These are phyloP conservation scores for Corymbia citriodora DNA, from an alignment of 441 rosid species.

Conservation along the genomic window DNA sequence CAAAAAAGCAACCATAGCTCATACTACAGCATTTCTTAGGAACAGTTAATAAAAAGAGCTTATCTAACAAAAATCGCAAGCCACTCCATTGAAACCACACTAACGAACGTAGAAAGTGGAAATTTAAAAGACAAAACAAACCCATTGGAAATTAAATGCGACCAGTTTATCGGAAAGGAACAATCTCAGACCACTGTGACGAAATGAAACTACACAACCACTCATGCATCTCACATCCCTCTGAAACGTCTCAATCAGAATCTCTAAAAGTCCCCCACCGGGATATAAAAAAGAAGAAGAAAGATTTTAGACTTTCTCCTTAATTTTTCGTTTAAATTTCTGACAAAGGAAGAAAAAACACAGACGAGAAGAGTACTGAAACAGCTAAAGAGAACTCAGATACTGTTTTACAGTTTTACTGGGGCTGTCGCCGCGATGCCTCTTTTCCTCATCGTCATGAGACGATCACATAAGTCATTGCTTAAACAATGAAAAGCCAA, in stretches of 20 bases:
- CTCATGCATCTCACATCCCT: conserved; percentile 29
- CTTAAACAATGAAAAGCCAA: neutral
- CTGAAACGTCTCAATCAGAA: conserved; percentile 68
- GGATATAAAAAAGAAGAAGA: neutral
- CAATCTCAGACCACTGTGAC: conserved; percentile 7
- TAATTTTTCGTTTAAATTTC: conserved; percentile 22
- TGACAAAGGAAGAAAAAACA: neutral
- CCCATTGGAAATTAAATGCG: neutral
- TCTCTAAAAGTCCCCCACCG: conserved; percentile 18
- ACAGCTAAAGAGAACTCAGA: conserved; percentile 7
- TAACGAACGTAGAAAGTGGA: neutral
- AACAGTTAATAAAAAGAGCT: neutral
- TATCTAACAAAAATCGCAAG: neutral
- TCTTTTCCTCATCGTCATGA: neutral
- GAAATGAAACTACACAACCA: conserved; percentile 19
- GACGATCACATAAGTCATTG: neutral
- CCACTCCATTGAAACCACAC: neutral
- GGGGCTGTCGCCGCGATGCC: neutral
- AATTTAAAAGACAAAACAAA: neutral
- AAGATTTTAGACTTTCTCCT: conserved; percentile 26
- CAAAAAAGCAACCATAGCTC: neutral
- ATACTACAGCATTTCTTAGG: neutral
- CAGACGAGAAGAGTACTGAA: conserved; percentile 15
- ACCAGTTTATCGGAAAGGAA: conserved; percentile 14
- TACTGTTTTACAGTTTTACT: neutral